Base-by-base conservation (phyloP, 768 basidiomycete genomes). In the Kwoniella sp. region DNA sequence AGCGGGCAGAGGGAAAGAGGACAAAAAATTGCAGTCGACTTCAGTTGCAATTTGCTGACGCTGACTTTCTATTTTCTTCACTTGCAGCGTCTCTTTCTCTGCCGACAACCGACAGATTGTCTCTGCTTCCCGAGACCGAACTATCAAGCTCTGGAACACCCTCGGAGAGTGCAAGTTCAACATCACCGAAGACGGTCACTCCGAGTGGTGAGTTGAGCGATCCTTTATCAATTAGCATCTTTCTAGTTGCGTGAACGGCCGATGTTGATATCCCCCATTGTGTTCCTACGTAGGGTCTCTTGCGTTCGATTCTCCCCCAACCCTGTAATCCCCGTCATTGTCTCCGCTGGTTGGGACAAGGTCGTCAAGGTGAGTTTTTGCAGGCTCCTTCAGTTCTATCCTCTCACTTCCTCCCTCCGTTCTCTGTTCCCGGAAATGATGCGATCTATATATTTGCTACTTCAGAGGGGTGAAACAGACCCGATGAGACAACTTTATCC, bases 131-230 rank as follows among this genome's bases (percentile, higher is more conserved):
- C 90, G 96, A 71, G 96, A 99, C 86, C 85, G 85, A 80, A 88
- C 90, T 44, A 99, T 99, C 86, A 99, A 98, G 83, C 90, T 99
- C 78, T 99, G 96, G 96, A 99, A 99, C 85, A 99, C 96, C 66
- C 88, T 99, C 69, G 96, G 96, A 78, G 96, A 99, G 83, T 99
- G 96, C 86, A 99, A 99, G 82, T 98, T 92, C 81, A 91, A 98
- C 81, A 99, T 99, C 82, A 91, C 92, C 83, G 95, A 99, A 72
- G 96, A 98, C 74, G 93, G 95, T 65, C 96, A 99, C 85, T 84
- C 87, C 65, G 96, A 97, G 84, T 99, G 96, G 95, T 76, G 52
- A 65, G 74, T 65, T 33, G 33, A 6, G 6, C 25, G 47, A 13
- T 37, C 9, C 49, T 24, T 46, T 47, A 12, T 44, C 0, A 13